Conservation (phyloP, 148 eudicot species). For the Rhododendron ferrugineum region DNA sequence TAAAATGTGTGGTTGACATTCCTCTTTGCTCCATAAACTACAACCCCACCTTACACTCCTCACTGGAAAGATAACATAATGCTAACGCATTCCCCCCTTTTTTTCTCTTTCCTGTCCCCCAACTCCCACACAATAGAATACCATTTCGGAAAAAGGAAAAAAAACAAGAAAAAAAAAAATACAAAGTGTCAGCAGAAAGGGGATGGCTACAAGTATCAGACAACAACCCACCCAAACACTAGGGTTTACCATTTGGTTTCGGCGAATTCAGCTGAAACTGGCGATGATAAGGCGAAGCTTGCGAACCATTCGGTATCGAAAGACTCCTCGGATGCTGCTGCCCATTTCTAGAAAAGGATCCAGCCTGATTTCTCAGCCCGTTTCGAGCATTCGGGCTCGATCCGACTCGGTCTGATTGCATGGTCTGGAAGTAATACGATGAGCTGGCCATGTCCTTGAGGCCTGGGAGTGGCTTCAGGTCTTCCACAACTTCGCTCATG, state of each 20-base stretch:
- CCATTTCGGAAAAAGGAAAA: not conserved
- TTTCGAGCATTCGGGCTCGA: slow-evolving; percentile 35
- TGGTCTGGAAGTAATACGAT: slow-evolving; percentile 46
- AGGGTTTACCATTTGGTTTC: slow-evolving; percentile 40
- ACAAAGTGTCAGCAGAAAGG: not conserved
- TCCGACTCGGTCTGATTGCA: slow-evolving; percentile 43
- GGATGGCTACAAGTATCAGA: not conserved
- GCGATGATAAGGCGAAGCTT: slow-evolving; percentile 38
- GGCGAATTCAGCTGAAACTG: slow-evolving; percentile 38
- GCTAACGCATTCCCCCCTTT: slow-evolving; percentile 9
- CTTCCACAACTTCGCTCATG: slow-evolving; percentile 58
- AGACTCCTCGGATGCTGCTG: slow-evolving; percentile 40
- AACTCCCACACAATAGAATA: slow-evolving; percentile 3
- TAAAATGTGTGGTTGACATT: slow-evolving; percentile 16
- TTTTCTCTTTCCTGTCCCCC: not conserved
- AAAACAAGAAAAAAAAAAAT: not conserved
- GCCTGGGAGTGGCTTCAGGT: slow-evolving; percentile 46
- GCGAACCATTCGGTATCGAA: slow-evolving; percentile 36
- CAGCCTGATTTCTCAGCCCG: slow-evolving; percentile 25
- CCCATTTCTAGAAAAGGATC: slow-evolving; percentile 36
- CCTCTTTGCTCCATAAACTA: slow-evolving; percentile 11
- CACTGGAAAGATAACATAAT: slow-evolving; percentile 12
- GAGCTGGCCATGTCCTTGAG: slow-evolving; percentile 62
- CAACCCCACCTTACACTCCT: not conserved
- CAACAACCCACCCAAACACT: slow-evolving; percentile 12